Evolutionary conservation across 139 green algal species (phyloP), one percentile per base, ranked within the genome.

Genomic region (Picochlorum sp.): DNA sequence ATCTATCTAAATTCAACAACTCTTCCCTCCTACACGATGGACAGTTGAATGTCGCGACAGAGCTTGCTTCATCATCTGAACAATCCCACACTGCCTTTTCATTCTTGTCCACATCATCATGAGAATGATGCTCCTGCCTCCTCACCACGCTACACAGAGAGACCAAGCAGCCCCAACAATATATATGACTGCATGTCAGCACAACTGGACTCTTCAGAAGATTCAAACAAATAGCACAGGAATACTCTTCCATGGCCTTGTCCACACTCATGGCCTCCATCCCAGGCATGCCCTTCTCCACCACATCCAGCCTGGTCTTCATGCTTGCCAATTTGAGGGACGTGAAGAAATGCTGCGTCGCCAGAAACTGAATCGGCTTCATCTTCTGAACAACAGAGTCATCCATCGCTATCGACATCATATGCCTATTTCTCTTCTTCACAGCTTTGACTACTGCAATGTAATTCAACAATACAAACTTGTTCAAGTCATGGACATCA

Each of bases 131-230:
- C 14, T n/a, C 16, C 10, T 24, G 15, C 18, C 30, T 45, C 20
- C 16, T 21, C 7, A 24, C 44, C 38, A 59, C 47, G 3, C 60
- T 45, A 50, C 67, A 73, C 58, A 81, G 61, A 2, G 70, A 54
- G 1, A 92, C 75, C 69, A 91, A 56, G 77, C 88, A 95, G 44
- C 80, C 81, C 85, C 85, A 92, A 80, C 88, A 95, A 77, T 92
- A 94, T 38, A 81, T 71, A 62, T 95, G 88, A 1, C 80, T 80
- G 68, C 88, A 95, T n/a, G 82, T 86, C 4, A 95, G 80, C 20
- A 92, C 76, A 50, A 94, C 88, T 1, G 87, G 85, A 60, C 74
- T 83, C 65, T 83, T 79, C 54, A 95, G 79, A 23, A 80, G 6
- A 24, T 66, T 78, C 60, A 92, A 72, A 73, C 88, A 95, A 63